These are phyloP conservation scores for Pseudogymnoascus sp. DNA, from an alignment of 2,329 filamentous ascomycete genomes.

Conservation along the genomic window DNA sequence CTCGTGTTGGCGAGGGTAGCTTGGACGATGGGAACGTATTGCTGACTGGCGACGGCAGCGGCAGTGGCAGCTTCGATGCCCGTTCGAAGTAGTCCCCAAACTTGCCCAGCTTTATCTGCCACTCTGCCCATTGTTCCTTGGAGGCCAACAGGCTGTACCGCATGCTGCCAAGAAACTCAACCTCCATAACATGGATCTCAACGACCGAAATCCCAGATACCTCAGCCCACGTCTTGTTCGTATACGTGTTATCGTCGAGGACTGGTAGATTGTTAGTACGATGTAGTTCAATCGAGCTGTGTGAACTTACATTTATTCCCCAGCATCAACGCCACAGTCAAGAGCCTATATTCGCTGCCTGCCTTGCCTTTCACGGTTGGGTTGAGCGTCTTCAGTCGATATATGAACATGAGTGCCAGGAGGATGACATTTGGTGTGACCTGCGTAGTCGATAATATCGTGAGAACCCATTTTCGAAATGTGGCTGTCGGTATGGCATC, in stretches of 20 bases:
- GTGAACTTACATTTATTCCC: slow-evolving; percentile 78
- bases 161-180: slow-evolving; percentile 99
- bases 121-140: slow-evolving; percentile 75
- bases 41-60: slow-evolving; percentile 25
- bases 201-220: slow-evolving; percentile 89
- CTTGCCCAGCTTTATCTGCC: slow-evolving; percentile 73
- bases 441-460: slow-evolving; percentile 85
- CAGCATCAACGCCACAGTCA: slow-evolving; percentile 94
- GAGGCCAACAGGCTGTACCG: slow-evolving; percentile 86
- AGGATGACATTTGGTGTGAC: slow-evolving; percentile 94
- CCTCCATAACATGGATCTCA: slow-evolving; percentile 98
- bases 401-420: slow-evolving; percentile 83
- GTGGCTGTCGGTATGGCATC: slow-evolving; percentile 69
- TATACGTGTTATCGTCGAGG: slow-evolving; percentile 97
- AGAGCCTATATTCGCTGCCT: slow-evolving; percentile 84
- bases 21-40: slow-evolving; percentile 43
- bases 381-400: slow-evolving; percentile 84
- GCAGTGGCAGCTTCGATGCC: slow-evolving; percentile 21
- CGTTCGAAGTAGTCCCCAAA: slow-evolving; percentile 60
- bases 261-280: slow-evolving; percentile 41
- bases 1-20: slow-evolving; percentile 40
- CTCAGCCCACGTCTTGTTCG: slow-evolving; percentile 98
- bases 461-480: slow-evolving; percentile 90
- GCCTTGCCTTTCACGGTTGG: slow-evolving; percentile 81
- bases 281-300: not conserved